These are phyloP conservation scores for Citrullus colocynthis DNA, from an alignment of 306 rosid species.

Conservation along the genomic window DNA sequence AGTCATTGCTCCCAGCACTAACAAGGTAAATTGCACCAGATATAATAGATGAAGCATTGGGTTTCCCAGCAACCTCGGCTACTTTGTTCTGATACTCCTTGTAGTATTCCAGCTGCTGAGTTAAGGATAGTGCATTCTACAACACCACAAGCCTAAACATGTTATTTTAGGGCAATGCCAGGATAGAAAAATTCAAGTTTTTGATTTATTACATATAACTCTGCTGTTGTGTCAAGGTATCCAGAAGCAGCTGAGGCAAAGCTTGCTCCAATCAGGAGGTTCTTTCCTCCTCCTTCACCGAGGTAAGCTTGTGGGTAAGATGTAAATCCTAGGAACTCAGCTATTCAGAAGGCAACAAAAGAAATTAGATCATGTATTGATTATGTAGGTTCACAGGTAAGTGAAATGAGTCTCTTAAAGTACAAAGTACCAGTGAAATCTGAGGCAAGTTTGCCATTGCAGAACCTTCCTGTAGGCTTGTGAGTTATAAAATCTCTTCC, in stretches of 20 bases:
- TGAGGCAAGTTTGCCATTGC: conserved; percentile 55
- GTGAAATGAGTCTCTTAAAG: neutral
- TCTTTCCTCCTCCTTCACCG: conserved; percentile 4
- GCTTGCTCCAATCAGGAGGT: conserved; percentile 31
- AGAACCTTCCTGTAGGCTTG: conserved; percentile 50
- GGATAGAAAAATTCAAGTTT: neutral
- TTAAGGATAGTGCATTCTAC: conserved; percentile 41
- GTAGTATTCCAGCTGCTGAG: conserved; percentile 43
- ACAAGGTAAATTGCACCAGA: conserved; percentile 39
- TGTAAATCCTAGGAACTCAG: conserved; percentile 25
- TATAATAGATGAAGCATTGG: conserved; percentile 36
- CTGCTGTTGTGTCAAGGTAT: conserved; percentile 35
- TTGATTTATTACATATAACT: conserved; percentile 25
- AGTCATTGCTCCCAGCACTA: conserved; percentile 50
- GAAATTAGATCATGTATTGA: neutral
- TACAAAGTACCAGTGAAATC: conserved; percentile 36
- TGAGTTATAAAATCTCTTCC: conserved; percentile 56
- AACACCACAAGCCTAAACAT: conserved; percentile 5
- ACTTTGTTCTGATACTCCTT: conserved; percentile 41
- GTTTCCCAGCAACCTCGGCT: conserved; percentile 26
- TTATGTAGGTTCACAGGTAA: neutral
- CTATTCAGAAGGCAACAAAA: conserved; percentile 10
- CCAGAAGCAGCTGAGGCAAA: conserved; percentile 73
- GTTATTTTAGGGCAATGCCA: neutral
- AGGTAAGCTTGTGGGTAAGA: conserved; percentile 31